A percentile compares a stretch with the other conserved stretches of the same genome.
phyloP scores from a whole-genome alignment of 2,329 filamentous ascomycete genomes.

The Pezicula rhizophila region DNA sequence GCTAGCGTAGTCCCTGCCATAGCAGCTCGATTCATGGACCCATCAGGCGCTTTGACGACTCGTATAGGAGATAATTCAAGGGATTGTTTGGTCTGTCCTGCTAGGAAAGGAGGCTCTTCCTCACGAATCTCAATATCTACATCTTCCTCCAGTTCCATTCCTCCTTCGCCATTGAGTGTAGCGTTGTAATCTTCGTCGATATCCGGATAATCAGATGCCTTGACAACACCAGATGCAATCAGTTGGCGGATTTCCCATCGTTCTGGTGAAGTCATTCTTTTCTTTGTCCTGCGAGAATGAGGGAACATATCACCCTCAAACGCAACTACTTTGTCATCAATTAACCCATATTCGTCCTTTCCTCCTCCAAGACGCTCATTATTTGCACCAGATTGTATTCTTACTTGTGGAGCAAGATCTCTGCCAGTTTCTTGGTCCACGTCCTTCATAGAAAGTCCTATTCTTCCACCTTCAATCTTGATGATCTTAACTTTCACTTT shows the following conservation, averaged over 20 bases:
- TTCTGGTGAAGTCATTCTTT: conserved; percentile 93
- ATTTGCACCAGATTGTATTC: conserved; percentile 85
- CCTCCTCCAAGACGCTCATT: conserved; percentile 71
- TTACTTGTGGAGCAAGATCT: conserved; percentile 72
- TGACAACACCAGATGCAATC: conserved; percentile 89
- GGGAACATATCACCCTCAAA: conserved; percentile 53
- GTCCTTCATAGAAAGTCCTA: conserved; percentile 94
- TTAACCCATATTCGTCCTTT: conserved; percentile 50
- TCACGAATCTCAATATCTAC: conserved; percentile 95
- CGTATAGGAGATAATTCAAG: conserved; percentile 91
- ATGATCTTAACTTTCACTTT: conserved; percentile 87
- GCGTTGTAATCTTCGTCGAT: conserved; percentile 91
- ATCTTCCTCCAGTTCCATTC: conserved; percentile 90
- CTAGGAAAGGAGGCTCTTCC: conserved; percentile 92
- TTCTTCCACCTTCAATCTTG: conserved; percentile 73
- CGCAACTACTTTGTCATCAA: conserved; percentile 47
- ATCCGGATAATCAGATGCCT: conserved; percentile 89
- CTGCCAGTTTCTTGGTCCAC: conserved; percentile 85
- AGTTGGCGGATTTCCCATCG: conserved; percentile 96
- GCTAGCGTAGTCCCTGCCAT: conserved; percentile 87
- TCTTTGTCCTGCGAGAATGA: conserved; percentile 60
- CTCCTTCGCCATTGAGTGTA: conserved; percentile 76
- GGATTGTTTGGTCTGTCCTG: conserved; percentile 93
- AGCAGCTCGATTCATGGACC: conserved; percentile 93
- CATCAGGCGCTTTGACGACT: conserved; percentile 94